Evolutionary conservation across 2,329 filamentous ascomycete genomes (phyloP), one percentile per base, ranked within the genome.

Genomic region (Cryphonectria japonica): DNA sequence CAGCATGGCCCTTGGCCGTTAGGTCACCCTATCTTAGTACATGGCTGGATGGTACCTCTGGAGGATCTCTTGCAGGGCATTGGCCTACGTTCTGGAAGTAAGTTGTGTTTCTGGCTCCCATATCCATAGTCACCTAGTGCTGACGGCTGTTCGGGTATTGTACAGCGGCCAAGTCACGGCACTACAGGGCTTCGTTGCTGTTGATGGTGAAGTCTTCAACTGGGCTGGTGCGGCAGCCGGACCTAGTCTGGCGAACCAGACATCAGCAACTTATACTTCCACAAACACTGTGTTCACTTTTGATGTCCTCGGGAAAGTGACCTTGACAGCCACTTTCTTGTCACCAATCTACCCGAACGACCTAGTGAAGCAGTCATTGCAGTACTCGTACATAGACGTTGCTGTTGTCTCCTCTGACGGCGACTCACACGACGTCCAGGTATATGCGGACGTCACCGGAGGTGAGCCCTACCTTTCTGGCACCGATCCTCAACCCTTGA

Each of bases 11-110:
- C 16, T 80, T 95, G 46, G 92, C 92, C 60, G 92, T 95, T 61
- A 89, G 88, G 73, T 91, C 89, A 13, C 93, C 93, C 0, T 95
- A 95, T 75, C 80, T 95, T 22, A 93, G 88, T 77, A 87, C 89
- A 19, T 93, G 91, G 91, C 83, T 91, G 59, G 81, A 87, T 70
- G 89, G 86, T 13, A 90, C 89, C 1, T 87, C 83, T 39, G 89
- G 89, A 46, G 91, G 90, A 1, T 87, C 91, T 71, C 84, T 94
- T 41, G 87, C 91, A 0, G 91, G 91, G 2, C 80, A 89, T 76
- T 94, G 91, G 91, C 87, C 91, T 1, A 84, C 82, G 0, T 92
- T 92, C 75, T 94, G 90, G 88, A 84, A 84, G 91, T 91, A 79
- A 80, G 87, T 83, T n/a, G 19, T 67, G 66, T 52, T n/a, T 19